Evolutionary conservation across 371 early-diverging fungal genomes (phyloP), one percentile per base, ranked within the genome.

Genomic region (Mortierella sp.): DNA sequence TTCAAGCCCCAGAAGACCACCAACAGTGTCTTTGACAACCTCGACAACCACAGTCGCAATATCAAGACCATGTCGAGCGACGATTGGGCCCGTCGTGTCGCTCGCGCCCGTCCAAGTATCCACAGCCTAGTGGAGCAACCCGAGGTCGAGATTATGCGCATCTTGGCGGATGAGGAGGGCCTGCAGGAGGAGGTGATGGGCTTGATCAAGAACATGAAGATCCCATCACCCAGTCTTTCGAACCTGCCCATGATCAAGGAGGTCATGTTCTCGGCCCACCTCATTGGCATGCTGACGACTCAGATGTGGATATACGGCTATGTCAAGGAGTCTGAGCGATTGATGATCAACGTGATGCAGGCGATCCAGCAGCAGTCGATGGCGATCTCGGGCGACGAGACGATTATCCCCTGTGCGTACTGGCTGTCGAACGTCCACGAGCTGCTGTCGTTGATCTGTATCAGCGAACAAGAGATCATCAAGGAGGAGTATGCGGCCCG

Each of bases 371-470:
- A 92, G 66, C 88, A 88, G 77, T 50, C 78, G 37, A 79, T 80
- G 81, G 74, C 77, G 4, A 74, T 89, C 61, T 79, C 79, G 24
- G 89, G 87, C 48, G 91, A 93, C 61, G 92, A 92, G 40, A 87
- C 93, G 10, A 87, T 92, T 68, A 86, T 91, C 68, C 90, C 94
- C 44, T 89, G 91, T 68, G 88, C 92, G 69, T 76, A 89, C 87
- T 99, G 99, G 99, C 89, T 99, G 41, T 94, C 97, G 44, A 99
- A 99, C 85, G 94, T 95, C 37, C 96, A 94, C 75, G 98, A 98
- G 87, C 88, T 99, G 53, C 86, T 97, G 70, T 95, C 95, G 3
- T 74, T 91, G 58, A 77, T 82, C 66, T 82, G 82, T 45, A 63
- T 77, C 22, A 82, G 75, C 26, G 82, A 82, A 19, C 74, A 74